Evolutionary conservation across 1,284 basidiomycete species (phyloP), one percentile per base, ranked within the genome.

Genomic region (Trametes pubescens): DNA sequence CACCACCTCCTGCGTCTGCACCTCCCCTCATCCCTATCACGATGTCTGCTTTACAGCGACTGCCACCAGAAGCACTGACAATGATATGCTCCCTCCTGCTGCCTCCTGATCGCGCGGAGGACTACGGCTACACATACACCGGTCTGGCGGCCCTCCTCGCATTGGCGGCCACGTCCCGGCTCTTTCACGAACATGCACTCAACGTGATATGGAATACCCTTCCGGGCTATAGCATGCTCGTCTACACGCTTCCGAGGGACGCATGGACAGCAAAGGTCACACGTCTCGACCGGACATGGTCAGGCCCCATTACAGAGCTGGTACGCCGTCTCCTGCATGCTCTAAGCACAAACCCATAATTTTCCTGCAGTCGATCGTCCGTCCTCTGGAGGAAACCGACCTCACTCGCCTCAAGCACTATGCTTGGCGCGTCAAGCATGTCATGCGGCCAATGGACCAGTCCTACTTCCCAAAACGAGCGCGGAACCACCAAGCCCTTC

Each of bases 171-270:
- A 66, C 61, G 6, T 57, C 65, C 11, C 57, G 54, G 1, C 43
- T 24, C 16, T 55, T 65, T 3, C 60, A 62, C 46, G 57, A 62
- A 18, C 51, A 59, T 13, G 64, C 64, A 2, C n/a, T 56, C 22
- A 43, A 62, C 35, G 49, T 49, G 2, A 21, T 65, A 24, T 65
- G 64, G 64, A 11, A 57, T 10, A 65, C 54, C 2, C 21, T 65
- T 2, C 61, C 57, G 5, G 44, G 29, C 2, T 65, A 57, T 22
- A 53, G 54, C 5, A 8, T 57, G 11, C 37, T 65, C 26, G 26
- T 57, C 6, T 62, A 37, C 47, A 48, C 57, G 8, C 32, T 62
- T 10, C 60, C 64, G 32, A 14, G 9, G 18, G 60, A 59, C 16
- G 52, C 57, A 9, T 59, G 49, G 48, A 43, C 37, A 2, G 35